Conservation (phyloP, 805 yeast species). For the Dipodascopsis uninucleata region DNA sequence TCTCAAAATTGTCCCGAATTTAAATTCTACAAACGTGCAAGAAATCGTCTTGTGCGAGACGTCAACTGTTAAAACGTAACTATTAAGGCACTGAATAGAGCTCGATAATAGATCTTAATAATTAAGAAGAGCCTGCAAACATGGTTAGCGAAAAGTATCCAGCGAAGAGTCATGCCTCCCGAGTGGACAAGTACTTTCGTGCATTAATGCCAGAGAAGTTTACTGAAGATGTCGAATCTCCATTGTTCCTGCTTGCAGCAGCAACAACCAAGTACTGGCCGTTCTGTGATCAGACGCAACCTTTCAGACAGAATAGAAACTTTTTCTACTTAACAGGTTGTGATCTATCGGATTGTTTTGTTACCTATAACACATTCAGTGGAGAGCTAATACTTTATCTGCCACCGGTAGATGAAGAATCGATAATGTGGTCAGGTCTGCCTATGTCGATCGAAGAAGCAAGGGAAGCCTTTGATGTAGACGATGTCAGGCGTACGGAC, state of each 20-base stretch:
- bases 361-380: conserved; percentile 51
- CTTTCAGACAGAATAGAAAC: conserved; percentile 85
- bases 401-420: conserved; percentile 82
- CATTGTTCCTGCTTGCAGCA: conserved; percentile 17
- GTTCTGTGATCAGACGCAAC: conserved; percentile 63
- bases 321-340: conserved; percentile 85
- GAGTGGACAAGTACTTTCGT: conserved; percentile 13
- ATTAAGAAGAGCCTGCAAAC: no score
- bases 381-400: conserved; percentile 68
- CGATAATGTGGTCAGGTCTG: conserved; percentile 93
- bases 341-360: conserved; percentile 70
- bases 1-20: no score
- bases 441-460: conserved; percentile 73
- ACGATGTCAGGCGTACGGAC: conserved; percentile 64
- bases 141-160: conserved; percentile 54
- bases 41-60: no score
- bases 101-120: no score
- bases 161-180: conserved; percentile 61
- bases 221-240: conserved; percentile 29
- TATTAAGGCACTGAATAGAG: no score
- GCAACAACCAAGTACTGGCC: conserved; percentile 43
- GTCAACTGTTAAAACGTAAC: no score
- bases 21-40: no score
- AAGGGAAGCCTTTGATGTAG: conserved; percentile 64
- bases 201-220: conserved; percentile 8